Percentiles rank a stretch among this genome's conserved stretches.
These are phyloP conservation scores for Lanmaoa pseudosensibilis DNA, from an alignment of 768 basidiomycete genomes.

Conservation along the genomic window DNA sequence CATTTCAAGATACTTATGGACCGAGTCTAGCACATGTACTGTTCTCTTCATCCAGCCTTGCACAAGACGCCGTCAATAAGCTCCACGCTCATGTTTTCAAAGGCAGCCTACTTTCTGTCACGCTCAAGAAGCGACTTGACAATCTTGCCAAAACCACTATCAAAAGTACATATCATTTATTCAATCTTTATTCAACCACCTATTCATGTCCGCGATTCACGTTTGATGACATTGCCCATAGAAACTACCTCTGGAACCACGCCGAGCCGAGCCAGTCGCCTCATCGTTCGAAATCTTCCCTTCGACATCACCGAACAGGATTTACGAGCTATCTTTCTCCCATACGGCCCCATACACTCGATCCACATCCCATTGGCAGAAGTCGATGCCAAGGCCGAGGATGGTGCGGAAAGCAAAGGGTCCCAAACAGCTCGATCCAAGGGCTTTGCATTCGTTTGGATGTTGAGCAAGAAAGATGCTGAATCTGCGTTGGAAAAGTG, in stretches of 20 bases:
- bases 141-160: constrained; percentile 50
- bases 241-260: constrained; percentile 40
- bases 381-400: constrained; percentile 29
- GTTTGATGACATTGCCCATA: neutral
- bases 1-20: neutral
- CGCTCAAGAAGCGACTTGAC: constrained; percentile 84
- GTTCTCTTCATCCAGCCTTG: constrained; percentile 66
- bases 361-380: constrained; percentile 69
- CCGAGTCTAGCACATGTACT: constrained; percentile 62
- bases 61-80: constrained; percentile 70
- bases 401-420: constrained; percentile 23
- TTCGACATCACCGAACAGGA: constrained; percentile 84
- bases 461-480: constrained; percentile 81
- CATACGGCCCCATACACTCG: constrained; percentile 83
- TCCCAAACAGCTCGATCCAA: constrained; percentile 44
- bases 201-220: neutral
- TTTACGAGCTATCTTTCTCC: constrained; percentile 81
- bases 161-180: constrained; percentile 23
- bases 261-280: constrained; percentile 71
- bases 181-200: neutral
- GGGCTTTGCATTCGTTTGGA: constrained; percentile 97
- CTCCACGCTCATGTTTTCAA: constrained; percentile 95
- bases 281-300: constrained; percentile 90
- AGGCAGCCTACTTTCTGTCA: constrained; percentile 79
- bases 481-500: constrained; percentile 76